Base-by-base conservation (phyloP, 164 flowering plant species). In the Houttuynia cordata region DNA sequence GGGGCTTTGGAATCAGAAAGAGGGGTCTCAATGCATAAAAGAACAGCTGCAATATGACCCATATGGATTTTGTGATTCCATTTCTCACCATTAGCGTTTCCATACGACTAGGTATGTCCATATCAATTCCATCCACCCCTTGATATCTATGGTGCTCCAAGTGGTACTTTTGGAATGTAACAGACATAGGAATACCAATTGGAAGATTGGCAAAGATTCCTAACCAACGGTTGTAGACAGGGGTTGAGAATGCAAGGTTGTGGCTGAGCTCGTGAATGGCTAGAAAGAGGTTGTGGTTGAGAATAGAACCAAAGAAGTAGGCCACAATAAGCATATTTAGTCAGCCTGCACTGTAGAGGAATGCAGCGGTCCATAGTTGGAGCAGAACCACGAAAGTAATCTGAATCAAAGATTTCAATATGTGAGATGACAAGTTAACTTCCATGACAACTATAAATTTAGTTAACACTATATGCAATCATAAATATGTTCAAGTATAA, bases 121-220 rank as follows among this genome's bases (percentile, higher is more conserved):
- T 80, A 67, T 92, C 98, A 13, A 89, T 70, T 53, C 98, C 96
- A 63, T 92, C 96, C 2, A 87, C 96, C 21, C 98, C 96, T 71
- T 92, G 98, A 65, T 69, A 89, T 84, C 53, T 25, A 47, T 24
- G n/a, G 7, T 57, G 59, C 45, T 57, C 59, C 45, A 57, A 37
- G 40, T 57, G 30, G 34, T 54, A 45, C 64, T 92, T 92, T 70
- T 92, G 98, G 83, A 92, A 92, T 24, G 98, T 92, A 59, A 92
- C 77, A 8, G 98, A 89, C 96, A 92, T 89, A 24, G 96, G 98
- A 21, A 92, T 88, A 24, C 98, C 96, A 18, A 92, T 75, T 2
- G 98, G 98, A 56, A 92, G 93, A 69, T 92, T 92, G 30, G 98
- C 98, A 19, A 92, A 89, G 67, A 92, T 92, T 25, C 98, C 98